Base-by-base conservation (phyloP, 176 grass and related monocot genomes). In the Microstegium vimineum region DNA sequence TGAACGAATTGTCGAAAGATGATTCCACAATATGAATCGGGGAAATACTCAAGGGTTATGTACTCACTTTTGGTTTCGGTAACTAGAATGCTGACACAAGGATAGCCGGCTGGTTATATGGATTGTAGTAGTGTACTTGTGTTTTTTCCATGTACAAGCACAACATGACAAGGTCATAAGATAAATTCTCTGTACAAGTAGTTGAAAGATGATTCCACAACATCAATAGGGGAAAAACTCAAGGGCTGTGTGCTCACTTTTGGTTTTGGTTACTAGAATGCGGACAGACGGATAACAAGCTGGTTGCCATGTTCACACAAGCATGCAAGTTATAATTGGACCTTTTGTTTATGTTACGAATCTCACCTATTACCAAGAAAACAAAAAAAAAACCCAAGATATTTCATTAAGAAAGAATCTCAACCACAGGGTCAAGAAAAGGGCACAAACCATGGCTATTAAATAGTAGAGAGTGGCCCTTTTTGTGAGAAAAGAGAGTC, bases 121-220 rank as follows among this genome's bases (percentile, higher is more conserved):
- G n/a, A 59, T 16, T 73, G 27, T 67, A 40, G 38, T 8, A 43
- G 25, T 17, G 40, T 33, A 26, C n/a, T 28, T 8, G 27, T 36
- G 64, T 18, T 28, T 3, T 57, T 85, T 63, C 66, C 34, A 69
- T 77, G 8, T 76, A 82, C 33, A 70, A 72, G 27, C 11, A 80
- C 22, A 76, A 62, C 52, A 75, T 18, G 62, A 71, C 33, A 84
- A 68, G 34, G 74, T 18, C 26, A 11, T 38, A 69, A 5, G 10
- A 51, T 4, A 84, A 74, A 18, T 37, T 75, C 25, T 82, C 12
- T 51, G 28, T 43, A 35, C 11, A 14, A 79, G 32, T 46, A 41
- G 38, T 40, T 15, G 15, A 80, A 80, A 71, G 27, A 79, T 60
- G 32, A 79, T 23, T 46, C 38, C 6, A 18, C 14, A 47, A 46